phyloP scores from a whole-genome alignment of 495 filamentous ascomycete species.

The Talaromyces thailandensis region DNA sequence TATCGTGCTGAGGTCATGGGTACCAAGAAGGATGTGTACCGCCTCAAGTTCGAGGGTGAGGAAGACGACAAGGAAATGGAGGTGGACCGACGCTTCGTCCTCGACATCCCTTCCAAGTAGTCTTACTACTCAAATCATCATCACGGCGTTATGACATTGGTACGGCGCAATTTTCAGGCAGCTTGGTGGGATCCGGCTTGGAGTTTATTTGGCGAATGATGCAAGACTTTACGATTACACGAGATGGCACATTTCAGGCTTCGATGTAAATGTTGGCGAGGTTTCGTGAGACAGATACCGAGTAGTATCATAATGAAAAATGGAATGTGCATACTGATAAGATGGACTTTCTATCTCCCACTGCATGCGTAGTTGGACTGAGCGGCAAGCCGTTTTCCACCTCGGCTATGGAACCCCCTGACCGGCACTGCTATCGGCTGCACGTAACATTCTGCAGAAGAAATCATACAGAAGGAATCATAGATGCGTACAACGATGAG shows the following conservation, averaged over 20 bases:
- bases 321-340: background rate
- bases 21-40: slow-evolving; percentile 50
- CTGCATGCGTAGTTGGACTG: background rate
- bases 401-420: background rate
- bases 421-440: background rate
- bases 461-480: too few species aligned
- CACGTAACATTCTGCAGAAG: background rate
- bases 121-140: background rate
- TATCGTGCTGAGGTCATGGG: slow-evolving; percentile 93
- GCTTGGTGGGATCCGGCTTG: background rate
- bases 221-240: background rate
- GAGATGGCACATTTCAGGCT: background rate
- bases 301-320: background rate
- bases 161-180: background rate
- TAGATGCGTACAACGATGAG: background rate
- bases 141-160: background rate
- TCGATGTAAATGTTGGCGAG: background rate
- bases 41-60: slow-evolving; percentile 78
- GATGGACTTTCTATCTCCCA: background rate
- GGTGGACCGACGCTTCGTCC: slow-evolving; percentile 68
- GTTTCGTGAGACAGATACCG: background rate
- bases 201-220: background rate
- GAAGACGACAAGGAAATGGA: slow-evolving; percentile 75
- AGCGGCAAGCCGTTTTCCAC: background rate
- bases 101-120: slow-evolving; percentile 58